Evolutionary conservation across 139 green algal genomes (phyloP), one percentile per base, ranked within the genome.

Genomic region (Coelastrella sp.): DNA sequence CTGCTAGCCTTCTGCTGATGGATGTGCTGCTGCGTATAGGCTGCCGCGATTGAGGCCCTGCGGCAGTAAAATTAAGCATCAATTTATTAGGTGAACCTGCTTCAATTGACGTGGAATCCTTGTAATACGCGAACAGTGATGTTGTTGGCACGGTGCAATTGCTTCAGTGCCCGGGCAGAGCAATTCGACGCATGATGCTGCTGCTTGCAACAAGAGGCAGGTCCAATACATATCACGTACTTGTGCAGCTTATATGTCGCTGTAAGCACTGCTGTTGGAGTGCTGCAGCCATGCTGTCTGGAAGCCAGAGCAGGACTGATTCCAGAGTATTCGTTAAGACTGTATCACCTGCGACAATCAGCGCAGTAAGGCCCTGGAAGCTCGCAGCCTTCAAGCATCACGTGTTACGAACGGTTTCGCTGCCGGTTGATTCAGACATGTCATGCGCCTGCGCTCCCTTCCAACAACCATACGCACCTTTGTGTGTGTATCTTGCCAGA

Each of bases 1-100:
- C 35, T 56, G 66, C 59, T 12, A 82, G 35, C 27, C 70, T 63
- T 74, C 60, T 86, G 59, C 81, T 76, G 81, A 65, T 86, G 56
- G 35, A 8, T 49, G 61, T 27, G 61, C 82, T 87, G 82, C 66
- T 78, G 27, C 61, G 15, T n/a, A 65, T 17, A 7, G 49, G 25
- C 12, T 83, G 78, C 78, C 15, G 15, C 17, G 15, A n/a, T 59
- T 11, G 8, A 19, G 8, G 68, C 19, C 68, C 68, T 76, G 68
- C 68, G 19, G 3, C 7, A 78, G 0, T 7, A 78, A 49, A n/a
- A 5, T 4, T 78, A 19, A 70, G 15, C 15, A 70, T 70, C 63
- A 70, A 9, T 14, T 17, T 9, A 70, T 70, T 70, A 4, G 63
- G 9, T 4, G 0, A 1, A 22, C 12, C 63, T 70, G 63, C 63